These are phyloP conservation scores for Serendipita sp. DNA, from an alignment of 768 basidiomycete species.

Conservation along the genomic window DNA sequence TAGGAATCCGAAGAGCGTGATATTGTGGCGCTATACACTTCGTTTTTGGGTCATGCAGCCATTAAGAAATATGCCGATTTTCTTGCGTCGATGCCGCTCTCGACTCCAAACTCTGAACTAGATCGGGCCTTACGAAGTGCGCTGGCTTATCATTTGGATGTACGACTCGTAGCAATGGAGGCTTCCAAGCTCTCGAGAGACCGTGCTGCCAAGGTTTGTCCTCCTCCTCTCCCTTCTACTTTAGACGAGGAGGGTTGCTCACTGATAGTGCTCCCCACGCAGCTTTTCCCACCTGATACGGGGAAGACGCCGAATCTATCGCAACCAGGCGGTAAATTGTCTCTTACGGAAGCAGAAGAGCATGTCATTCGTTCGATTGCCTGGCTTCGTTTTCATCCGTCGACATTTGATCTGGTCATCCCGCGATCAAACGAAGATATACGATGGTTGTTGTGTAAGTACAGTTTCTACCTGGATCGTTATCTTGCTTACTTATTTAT, in stretches of 20 bases:
- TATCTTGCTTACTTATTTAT: not conserved
- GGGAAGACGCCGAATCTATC: not conserved
- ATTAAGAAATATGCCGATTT: constrained; percentile 86
- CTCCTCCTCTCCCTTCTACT: too few species aligned
- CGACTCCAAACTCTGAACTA: constrained; percentile 42
- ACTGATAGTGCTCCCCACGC: too few species aligned
- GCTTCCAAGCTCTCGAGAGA: not conserved
- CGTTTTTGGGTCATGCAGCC: constrained; percentile 78
- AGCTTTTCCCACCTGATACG: not conserved
- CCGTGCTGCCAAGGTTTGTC: constrained; percentile 2
- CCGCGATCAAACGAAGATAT: not conserved
- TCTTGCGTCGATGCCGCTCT: constrained; percentile 59
- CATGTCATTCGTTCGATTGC: not conserved
- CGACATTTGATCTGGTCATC: not conserved
- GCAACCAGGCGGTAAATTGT: not conserved
- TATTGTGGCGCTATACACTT: constrained; percentile 87
- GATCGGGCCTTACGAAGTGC: not conserved
- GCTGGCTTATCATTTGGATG: not conserved
- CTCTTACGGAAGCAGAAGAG: not conserved
- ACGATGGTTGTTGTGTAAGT: not conserved
- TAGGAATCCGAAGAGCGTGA: constrained; percentile 64
- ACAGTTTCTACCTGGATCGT: not conserved
- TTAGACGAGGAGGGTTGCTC: too few species aligned
- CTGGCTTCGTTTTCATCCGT: constrained; percentile 1
- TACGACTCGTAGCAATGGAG: not conserved